Base-by-base conservation (phyloP, 495 filamentous ascomycete genomes). In the Corynascus novoguineensis region DNA sequence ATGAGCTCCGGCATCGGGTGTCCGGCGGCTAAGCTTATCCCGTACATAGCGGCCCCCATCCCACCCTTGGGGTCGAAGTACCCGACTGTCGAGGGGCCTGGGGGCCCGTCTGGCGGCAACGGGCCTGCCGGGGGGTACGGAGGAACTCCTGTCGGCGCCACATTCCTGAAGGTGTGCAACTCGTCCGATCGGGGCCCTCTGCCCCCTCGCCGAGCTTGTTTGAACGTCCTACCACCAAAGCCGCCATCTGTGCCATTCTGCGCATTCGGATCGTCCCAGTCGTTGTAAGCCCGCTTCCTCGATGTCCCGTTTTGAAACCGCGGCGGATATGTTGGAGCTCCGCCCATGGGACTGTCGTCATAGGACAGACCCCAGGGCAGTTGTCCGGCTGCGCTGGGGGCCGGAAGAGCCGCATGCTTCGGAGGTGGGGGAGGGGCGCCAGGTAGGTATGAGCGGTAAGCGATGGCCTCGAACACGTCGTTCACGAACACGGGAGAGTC, bases 401-500 rank as follows among this genome's bases (percentile, higher is more conserved):
- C 60, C 29, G 41, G 27, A 35, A 44, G 21, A 31, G 64, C 50
- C 40, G 64, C 55, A 42, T 63, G 44, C 57, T 60, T 62, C 31
- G 71, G 67, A 46, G 71, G 71, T 61, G 75, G 69, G 50, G 73
- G 71, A 24, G 70, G 68, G 61, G 82, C 74, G 57, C 77, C 75
- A 32, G 86, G 77, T 24, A 84, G 66, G 71, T 85, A 84, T 38
- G 78, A 75, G 62, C 83, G 83, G 62, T 82, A 84, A 12, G 80
- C 74, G 49, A 92, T 80, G 10, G 86, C 85, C 19, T 80, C 69
- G 66, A 98, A 90, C 37, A 95, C 81, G 64, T 96, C 92, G 53
- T 88, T 76, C n/a, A 97, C 88, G 59, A 98, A 97, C 4, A 76
- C 66, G 2, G 68, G 63, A 2, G 89, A 86, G 64, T 93, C 90